phyloP scores from a whole-genome alignment of 2,329 filamentous ascomycete species.

The Botrytis aclada region DNA sequence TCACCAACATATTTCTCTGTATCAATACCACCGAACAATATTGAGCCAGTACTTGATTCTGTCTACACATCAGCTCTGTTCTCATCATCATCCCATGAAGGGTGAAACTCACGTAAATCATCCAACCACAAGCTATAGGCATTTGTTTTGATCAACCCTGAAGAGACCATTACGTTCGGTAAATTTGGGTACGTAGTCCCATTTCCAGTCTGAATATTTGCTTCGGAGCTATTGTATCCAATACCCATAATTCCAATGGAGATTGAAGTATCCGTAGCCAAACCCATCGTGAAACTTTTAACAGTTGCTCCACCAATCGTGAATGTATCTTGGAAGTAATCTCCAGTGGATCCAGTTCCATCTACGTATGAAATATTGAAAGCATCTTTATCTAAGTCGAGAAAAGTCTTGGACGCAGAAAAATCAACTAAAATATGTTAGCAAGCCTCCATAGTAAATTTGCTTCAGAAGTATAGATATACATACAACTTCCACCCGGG shows the following conservation, averaged over 20 bases:
- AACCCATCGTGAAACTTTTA: conserved; percentile 52
- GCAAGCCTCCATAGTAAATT: not conserved
- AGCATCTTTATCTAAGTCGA: conserved; percentile 42
- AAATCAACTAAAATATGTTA: conserved; percentile 45
- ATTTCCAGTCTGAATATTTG: conserved; percentile 48
- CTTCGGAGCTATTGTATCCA: conserved; percentile 47
- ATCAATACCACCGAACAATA: conserved; percentile 48
- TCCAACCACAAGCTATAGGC: conserved; percentile 43
- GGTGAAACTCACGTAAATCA: conserved; percentile 36
- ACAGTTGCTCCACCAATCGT: conserved; percentile 50
- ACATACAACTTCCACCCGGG: conserved; percentile 47
- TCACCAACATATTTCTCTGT: conserved; percentile 45
- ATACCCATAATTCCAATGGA: conserved; percentile 58
- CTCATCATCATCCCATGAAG: not conserved
- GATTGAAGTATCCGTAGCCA: conserved; percentile 49
- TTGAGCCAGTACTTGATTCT: conserved; percentile 38
- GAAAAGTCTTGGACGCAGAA: conserved; percentile 48
- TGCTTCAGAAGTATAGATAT: not conserved
- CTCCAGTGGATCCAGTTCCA: conserved; percentile 50
- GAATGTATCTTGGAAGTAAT: conserved; percentile 58
- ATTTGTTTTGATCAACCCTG: conserved; percentile 44
- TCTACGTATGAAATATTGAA: conserved; percentile 63
- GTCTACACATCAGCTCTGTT: conserved; percentile 21
- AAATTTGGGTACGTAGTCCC: conserved; percentile 40
- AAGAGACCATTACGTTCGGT: conserved; percentile 39